Conservation (phyloP, 306 rosid species). For the Mimosa pudica region DNA sequence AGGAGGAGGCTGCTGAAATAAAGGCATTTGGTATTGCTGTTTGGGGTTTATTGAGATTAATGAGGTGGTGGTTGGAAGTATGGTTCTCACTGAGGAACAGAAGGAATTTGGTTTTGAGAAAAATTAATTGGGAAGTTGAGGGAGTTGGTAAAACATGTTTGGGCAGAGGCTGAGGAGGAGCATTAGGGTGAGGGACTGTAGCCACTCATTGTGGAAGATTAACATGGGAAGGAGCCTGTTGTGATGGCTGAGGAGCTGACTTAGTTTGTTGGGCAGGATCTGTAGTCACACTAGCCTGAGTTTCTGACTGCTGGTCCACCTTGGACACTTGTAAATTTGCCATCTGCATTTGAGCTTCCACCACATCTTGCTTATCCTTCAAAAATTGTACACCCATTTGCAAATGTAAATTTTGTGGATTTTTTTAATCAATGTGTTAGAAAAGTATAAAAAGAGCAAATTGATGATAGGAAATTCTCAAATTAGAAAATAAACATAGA, state of each 20-base stretch:
- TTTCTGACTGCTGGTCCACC: constrained; percentile 50
- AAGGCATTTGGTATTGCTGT: constrained; percentile 69
- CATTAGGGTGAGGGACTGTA: constrained; percentile 57
- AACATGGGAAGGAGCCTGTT: constrained; percentile 49
- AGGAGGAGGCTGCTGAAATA: constrained; percentile 54
- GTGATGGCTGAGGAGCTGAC: constrained; percentile 69
- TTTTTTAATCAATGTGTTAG: constrained; percentile 8
- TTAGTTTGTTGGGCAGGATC: constrained; percentile 54
- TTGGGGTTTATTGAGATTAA: constrained; percentile 56
- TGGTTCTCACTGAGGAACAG: constrained; percentile 65
- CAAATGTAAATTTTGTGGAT: constrained; percentile 62
- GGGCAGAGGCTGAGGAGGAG: constrained; percentile 60
- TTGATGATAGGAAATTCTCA: background rate
- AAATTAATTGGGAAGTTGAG: constrained; percentile 63
- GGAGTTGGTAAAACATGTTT: constrained; percentile 55
- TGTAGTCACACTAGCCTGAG: constrained; percentile 35
- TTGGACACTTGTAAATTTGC: constrained; percentile 62
- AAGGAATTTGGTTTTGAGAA: constrained; percentile 62
- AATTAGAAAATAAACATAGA: background rate
- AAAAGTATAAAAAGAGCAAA: background rate
- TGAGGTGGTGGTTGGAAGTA: constrained; percentile 63
- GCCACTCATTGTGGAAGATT: constrained; percentile 57
- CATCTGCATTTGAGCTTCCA: constrained; percentile 66
- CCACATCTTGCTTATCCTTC: constrained; percentile 69
- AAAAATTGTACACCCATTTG: constrained; percentile 70